Conservation (phyloP, 805 yeast species). For the Dipodascopsis uninucleata region DNA sequence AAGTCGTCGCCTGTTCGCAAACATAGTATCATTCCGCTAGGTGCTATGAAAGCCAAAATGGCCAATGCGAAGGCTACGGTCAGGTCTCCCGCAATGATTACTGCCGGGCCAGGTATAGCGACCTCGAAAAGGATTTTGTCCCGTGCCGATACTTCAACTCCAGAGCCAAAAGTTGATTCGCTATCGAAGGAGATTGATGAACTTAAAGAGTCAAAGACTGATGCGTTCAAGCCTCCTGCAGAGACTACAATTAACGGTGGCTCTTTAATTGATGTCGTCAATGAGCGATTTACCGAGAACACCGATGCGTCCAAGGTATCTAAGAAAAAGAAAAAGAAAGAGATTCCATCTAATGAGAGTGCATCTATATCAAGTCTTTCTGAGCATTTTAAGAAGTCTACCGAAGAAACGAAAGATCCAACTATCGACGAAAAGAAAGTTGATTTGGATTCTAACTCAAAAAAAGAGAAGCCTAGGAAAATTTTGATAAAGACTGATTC, state of each 20-base stretch:
- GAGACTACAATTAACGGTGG: not conserved
- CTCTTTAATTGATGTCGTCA: not conserved
- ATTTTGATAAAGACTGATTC: conserved; percentile 8
- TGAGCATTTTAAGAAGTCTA: conserved; percentile 4
- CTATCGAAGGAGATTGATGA: not conserved
- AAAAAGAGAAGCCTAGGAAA: not conserved
- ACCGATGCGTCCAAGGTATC: not conserved
- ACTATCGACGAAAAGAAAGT: not conserved
- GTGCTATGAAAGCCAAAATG: conserved; percentile 21
- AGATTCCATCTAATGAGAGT: conserved; percentile 16
- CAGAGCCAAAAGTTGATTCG: not conserved
- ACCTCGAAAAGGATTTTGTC: not conserved
- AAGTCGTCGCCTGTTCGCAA: conserved; percentile 6
- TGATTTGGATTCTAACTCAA: not conserved
- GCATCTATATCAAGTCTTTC: conserved; percentile 16
- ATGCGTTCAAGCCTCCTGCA: too few species aligned
- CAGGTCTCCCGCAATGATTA: too few species aligned
- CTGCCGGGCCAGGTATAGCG: too few species aligned
- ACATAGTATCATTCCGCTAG: conserved; percentile 19
- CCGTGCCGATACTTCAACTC: not conserved
- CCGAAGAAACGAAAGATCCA: not conserved
- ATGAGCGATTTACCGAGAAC: not conserved
- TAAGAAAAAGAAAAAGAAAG: conserved; percentile 10
- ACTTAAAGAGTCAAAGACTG: not conserved
- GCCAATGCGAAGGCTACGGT: too few species aligned